Conservation (phyloP, 495 filamentous ascomycete genomes). For the Penicillium bialowiezense region DNA sequence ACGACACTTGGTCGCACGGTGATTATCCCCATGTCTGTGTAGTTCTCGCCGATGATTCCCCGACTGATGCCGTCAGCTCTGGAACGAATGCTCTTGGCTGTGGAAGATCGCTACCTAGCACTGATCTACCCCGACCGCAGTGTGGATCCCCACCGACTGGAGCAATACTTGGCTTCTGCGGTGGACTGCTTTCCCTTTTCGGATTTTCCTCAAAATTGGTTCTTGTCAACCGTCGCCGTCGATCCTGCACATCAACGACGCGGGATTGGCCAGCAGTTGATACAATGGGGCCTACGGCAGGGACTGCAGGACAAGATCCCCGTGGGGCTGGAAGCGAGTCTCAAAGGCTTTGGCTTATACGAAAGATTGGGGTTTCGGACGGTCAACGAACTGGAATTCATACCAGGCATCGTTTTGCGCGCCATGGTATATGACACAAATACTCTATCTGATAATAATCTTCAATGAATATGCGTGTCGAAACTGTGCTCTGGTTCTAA, state of each 20-base stretch:
- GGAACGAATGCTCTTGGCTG: constrained; percentile 1
- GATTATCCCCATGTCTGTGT: background rate
- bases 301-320: constrained; percentile 6
- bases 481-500: background rate
- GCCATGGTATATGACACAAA: constrained; percentile 8
- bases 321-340: constrained; percentile 7
- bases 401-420: background rate
- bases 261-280: constrained; percentile 25
- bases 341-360: constrained; percentile 4
- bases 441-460: background rate
- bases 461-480: background rate
- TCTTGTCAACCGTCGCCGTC: constrained; percentile 22
- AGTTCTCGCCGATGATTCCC: background rate
- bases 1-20: constrained; percentile 3
- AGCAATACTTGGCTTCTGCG: background rate
- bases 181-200: constrained; percentile 10
- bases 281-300: constrained; percentile 25
- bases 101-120: constrained; percentile 1
- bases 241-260: constrained; percentile 21
- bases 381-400: background rate
- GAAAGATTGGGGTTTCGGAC: constrained; percentile 5
- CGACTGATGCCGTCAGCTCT: constrained; percentile 1
- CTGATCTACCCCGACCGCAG: constrained; percentile 13
- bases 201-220: constrained; percentile 5
- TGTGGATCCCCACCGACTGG: constrained; percentile 6